These are phyloP conservation scores for Zoysia pacifica DNA, from an alignment of 176 grass and related monocot species.

Conservation along the genomic window DNA sequence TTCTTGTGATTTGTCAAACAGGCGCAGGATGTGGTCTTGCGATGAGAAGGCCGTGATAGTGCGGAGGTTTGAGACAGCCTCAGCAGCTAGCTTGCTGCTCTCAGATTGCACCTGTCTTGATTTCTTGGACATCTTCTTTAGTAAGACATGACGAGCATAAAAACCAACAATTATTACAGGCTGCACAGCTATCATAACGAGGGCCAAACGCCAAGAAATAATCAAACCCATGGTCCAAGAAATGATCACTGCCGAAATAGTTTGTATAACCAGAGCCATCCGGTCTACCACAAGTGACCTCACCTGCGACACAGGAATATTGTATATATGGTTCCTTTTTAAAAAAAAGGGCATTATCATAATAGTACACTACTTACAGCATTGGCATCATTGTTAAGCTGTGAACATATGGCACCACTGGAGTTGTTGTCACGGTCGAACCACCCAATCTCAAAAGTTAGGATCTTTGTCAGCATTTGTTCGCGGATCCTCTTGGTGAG, in stretches of 20 bases:
- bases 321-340: no score
- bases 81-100: conserved; percentile 81
- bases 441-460: conserved; percentile 92
- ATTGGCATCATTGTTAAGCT: conserved; percentile 86
- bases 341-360: no score
- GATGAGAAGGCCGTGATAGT: conserved; percentile 93
- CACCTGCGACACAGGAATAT: neutral
- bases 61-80: conserved; percentile 82
- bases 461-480: conserved; percentile 81
- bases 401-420: conserved; percentile 80
- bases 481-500: conserved; percentile 84
- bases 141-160: conserved; percentile 70
- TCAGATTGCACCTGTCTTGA: conserved; percentile 63
- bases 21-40: conserved; percentile 64
- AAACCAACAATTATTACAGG: conserved; percentile 77
- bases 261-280: conserved; percentile 78
- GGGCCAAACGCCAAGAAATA: conserved; percentile 75
- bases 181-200: conserved; percentile 88
- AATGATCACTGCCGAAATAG: conserved; percentile 60
- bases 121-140: conserved; percentile 76
- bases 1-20: conserved; percentile 37
- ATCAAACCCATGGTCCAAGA: conserved; percentile 76
- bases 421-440: conserved; percentile 92
- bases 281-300: conserved; percentile 83
- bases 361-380: conserved; percentile 42